Evolutionary conservation across 1,284 basidiomycete species (phyloP), one percentile per base, ranked within the genome.

Genomic region (Hypsizygus ulmarius): DNA sequence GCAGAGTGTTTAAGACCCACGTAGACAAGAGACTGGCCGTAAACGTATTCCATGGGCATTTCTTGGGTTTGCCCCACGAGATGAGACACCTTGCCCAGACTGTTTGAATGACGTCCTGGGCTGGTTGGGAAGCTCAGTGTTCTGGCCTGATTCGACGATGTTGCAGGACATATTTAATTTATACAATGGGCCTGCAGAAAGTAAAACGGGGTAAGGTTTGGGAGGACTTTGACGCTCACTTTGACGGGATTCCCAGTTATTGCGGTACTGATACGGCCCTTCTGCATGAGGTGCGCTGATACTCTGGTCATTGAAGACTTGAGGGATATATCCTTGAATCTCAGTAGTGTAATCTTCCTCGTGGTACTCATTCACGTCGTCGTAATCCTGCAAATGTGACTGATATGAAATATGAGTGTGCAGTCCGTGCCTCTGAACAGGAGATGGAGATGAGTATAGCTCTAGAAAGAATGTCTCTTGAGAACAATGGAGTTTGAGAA

Each of bases 1-100:
- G 11, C 11, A 49, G 43, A 46, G 16, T 47, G 30, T 32, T 36
- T 15, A 28, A 38, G 27, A 68, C 84, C 55, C 54, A 90, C 88
- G 82, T 46, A 92, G 73, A 32, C 82, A 76, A 1, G 86, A 86
- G 6, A 88, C 79, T 12, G 85, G 82, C 10, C 77, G 77, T n/a
- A 90, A 64, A n/a, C 67, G 69, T 50, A 80, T 73, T 4, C 75
- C 74, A 55, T 70, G 66, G 5, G 63, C 59, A 55, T 74, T 76
- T 33, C 67, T 69, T 16, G 71, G 64, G 32, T 65, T 60, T 21
- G 52, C 49, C 18, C 61, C 61, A n/a, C 45, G 58, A 29, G 33
- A 27, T 16, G 18, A 14, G 10, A 8, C 38, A 25, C 11, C n/a
- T 21, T 15, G 32, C 5, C 42, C 27, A 15, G 32, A 10, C 12